A percentile compares a stretch with the other conserved stretches of the same genome.
These are phyloP conservation scores for Alternaria solani DNA, from an alignment of 2,329 filamentous ascomycete species.

Conservation along the genomic window DNA sequence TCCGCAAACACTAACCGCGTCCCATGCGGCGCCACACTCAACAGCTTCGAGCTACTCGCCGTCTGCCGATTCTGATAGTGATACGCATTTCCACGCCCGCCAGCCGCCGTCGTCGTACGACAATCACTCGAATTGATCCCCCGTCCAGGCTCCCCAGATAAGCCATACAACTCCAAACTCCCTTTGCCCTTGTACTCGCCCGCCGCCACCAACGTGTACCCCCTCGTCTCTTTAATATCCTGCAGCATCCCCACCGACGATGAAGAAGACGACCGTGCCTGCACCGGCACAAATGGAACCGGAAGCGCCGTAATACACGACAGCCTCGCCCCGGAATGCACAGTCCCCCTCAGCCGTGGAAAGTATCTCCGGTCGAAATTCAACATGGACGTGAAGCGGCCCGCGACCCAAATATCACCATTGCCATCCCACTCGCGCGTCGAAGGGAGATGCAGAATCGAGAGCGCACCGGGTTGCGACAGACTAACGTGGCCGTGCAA, in stretches of 20 bases:
- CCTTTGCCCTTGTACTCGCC: constrained; percentile 94
- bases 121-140: constrained; percentile 41
- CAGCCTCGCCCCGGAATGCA: constrained; percentile 83
- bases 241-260: constrained; percentile 48
- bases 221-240: constrained; percentile 61
- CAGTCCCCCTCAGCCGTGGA: constrained; percentile 76
- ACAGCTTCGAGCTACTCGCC: constrained; percentile 78
- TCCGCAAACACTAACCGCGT: constrained; percentile 84
- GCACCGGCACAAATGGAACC: constrained; percentile 67
- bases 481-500: constrained; percentile 71
- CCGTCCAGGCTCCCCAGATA: constrained; percentile 54
- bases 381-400: constrained; percentile 86
- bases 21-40: constrained; percentile 83
- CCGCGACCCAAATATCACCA: constrained; percentile 85
- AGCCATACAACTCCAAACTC: constrained; percentile 84
- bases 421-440: constrained; percentile 66
- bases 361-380: constrained; percentile 91
- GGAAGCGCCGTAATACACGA: constrained; percentile 76
- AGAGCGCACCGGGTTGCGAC: constrained; percentile 81
- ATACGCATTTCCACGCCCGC: constrained; percentile 18
- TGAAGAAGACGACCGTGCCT: too few relatives aligned
- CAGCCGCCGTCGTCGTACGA: constrained; percentile 23
- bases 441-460: constrained; percentile 78
- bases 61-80: constrained; percentile 75
- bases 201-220: constrained; percentile 78